A percentile compares a stretch with the other conserved stretches of the same genome.
Conservation (phyloP, 129 eudicot genomes). For the Heracleum sosnowskyi region DNA sequence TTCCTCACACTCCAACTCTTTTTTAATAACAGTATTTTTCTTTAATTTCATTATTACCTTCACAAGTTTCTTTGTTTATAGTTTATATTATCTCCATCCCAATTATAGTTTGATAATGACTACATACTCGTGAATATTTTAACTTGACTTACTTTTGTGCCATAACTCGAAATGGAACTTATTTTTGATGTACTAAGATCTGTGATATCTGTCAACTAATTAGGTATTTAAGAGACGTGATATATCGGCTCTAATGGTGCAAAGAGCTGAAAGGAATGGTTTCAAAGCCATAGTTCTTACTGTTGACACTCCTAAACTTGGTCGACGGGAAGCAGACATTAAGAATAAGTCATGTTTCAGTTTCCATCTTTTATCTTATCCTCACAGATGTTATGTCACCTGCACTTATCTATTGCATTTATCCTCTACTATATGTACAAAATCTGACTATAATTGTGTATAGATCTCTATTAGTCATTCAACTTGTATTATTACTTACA, state of each 20-base stretch:
- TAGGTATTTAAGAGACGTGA: conserved; percentile 63
- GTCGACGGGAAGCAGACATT: conserved; percentile 87
- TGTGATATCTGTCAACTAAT: background rate
- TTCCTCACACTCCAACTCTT: conserved; percentile 14
- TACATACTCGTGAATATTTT: background rate
- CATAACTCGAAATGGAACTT: background rate
- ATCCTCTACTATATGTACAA: background rate
- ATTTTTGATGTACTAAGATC: background rate
- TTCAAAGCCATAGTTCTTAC: conserved; percentile 84
- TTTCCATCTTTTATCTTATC: background rate
- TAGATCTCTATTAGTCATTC: background rate
- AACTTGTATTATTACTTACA: background rate
- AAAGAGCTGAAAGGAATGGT: conserved; percentile 82
- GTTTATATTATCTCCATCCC: background rate
- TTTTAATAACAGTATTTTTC: background rate
- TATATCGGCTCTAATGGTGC: conserved; percentile 58
- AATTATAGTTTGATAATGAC: background rate
- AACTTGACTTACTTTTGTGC: background rate
- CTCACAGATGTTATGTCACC: background rate
- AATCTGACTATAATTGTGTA: background rate
- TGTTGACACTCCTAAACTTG: conserved; percentile 77
- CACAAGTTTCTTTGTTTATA: background rate
- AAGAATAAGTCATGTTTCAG: conserved; percentile 56
- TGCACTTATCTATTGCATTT: background rate
- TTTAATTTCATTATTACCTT: background rate